Evolutionary conservation across 352 stramenopile genomes (phyloP), one percentile per base, ranked within the genome.

Genomic region (Pythium diclinum): DNA sequence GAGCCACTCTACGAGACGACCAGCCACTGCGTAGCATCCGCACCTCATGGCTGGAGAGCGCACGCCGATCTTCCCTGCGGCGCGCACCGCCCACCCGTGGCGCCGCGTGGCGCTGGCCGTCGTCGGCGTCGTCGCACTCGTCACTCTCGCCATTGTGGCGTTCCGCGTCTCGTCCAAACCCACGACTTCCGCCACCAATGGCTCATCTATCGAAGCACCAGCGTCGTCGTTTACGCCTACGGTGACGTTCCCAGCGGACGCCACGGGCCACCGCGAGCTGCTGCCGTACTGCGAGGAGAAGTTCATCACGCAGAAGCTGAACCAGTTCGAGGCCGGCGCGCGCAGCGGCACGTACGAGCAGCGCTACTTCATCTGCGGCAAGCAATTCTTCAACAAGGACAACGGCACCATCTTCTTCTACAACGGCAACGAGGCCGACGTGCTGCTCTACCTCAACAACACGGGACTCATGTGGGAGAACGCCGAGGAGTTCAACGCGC

Each of bases 401-500:
- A 53, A 81, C 52, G 80, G 76, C 47, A 66, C 72, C 33, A 79
- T 87, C 61, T 86, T 87, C 71, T 87, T 91, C 61, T 91, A 89
- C 67, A 72, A 73, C 21, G 83, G 83, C 48, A 87, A 91, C 61
- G 83, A 89, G 57, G 79, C 67, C 23, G 73, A 83, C 46, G 76
- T 86, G 49, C 77, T 75, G 48, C 68, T 83, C 9, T 89, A 87
- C 56, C 61, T 87, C 3, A 87, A 86, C 67, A 68, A 83, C 68
- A 88, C 78, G 40, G 81, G 81, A 10, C 65, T 92, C 63, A 87
- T 90, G 70, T 87, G 82, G 77, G 76, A 89, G 56, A 83, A 89
- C 62, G 81, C 79, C 13, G 68, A 64, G n/a, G 75, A 74, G 32
- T 92, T 87, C 51, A 74, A 76, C 42, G 85, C 79, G 23, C 48